Conservation (phyloP, 306 rosid genomes). For the Quercus robur region DNA sequence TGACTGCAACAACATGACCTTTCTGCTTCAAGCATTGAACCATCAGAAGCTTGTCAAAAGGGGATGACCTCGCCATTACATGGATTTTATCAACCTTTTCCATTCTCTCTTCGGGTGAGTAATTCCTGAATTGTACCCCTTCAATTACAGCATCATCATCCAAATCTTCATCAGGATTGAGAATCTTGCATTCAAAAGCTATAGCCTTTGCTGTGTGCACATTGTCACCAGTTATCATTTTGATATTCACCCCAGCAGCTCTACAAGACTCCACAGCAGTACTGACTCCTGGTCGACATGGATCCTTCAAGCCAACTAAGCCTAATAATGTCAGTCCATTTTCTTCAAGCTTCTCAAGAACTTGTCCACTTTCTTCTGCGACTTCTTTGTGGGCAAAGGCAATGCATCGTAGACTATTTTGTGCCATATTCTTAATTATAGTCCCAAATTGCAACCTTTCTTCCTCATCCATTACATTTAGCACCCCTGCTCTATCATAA, state of each 20-base stretch:
- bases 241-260: constrained; percentile 25
- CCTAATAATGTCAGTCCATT: constrained; percentile 7
- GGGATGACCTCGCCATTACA: constrained; percentile 28
- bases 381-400: constrained; percentile 18
- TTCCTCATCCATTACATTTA: constrained; percentile 7
- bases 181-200: constrained; percentile 25
- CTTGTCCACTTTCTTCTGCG: background rate
- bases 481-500: constrained; percentile 10
- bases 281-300: constrained; percentile 18
- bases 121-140: constrained; percentile 16
- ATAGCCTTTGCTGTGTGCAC: constrained; percentile 24
- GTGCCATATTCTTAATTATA: constrained; percentile 20
- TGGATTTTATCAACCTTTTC: constrained; percentile 12
- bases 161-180: background rate
- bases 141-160: constrained; percentile 4
- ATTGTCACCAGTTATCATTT: constrained; percentile 28
- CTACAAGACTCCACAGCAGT: constrained; percentile 17
- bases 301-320: constrained; percentile 22
- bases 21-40: constrained; percentile 23
- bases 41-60: constrained; percentile 24
- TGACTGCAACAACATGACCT: constrained; percentile 33
- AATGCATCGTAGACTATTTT: constrained; percentile 24
- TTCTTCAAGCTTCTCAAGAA: constrained; percentile 16
- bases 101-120: constrained; percentile 19
- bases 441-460: background rate